Evolutionary conservation across 495 filamentous ascomycete species (phyloP).

Genomic region (Podospora comata): DNA sequence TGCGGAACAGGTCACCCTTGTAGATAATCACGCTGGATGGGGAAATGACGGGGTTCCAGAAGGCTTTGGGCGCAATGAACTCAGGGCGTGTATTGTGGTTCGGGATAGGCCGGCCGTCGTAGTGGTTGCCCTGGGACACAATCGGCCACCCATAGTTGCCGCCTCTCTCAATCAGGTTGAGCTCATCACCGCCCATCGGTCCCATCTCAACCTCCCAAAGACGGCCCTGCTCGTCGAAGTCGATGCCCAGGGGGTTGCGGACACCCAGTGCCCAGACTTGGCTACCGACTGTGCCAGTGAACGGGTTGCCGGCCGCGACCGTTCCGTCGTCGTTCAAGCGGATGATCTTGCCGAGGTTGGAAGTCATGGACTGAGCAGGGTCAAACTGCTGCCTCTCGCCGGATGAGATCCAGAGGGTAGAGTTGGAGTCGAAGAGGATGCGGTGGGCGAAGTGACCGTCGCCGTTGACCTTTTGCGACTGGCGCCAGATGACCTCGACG

Average conservation of each 20-base stretch:
- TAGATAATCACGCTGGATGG: conserved; percentile 38
- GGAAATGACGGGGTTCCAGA: conserved; percentile 39
- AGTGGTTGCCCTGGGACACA: conserved; percentile 36
- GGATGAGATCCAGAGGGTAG: conserved; percentile 36
- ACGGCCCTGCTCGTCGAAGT: conserved; percentile 37
- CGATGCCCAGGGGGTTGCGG: conserved; percentile 40
- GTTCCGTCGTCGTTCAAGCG: conserved; percentile 38
- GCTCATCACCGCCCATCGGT: conserved; percentile 39
- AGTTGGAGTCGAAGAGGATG: conserved; percentile 32
- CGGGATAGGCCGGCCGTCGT: conserved; percentile 37
- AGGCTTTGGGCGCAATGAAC: conserved; percentile 35
- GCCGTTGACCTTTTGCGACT: conserved; percentile 31
- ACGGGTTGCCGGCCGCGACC: conserved; percentile 35
- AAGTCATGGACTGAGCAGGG: conserved; percentile 36
- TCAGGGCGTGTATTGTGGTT: conserved; percentile 36
- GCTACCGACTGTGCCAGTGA: conserved; percentile 29
- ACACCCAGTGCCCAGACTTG: conserved; percentile 37
- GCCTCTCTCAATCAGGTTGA: conserved; percentile 37
- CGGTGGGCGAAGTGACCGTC: conserved; percentile 35
- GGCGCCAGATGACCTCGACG: conserved; percentile 38
- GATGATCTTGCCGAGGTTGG: conserved; percentile 40
- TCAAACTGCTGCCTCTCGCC: conserved; percentile 38
- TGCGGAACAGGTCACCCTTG: conserved; percentile 36
- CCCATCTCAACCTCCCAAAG: conserved; percentile 42
- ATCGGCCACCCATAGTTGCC: conserved; percentile 40